phyloP scores from a whole-genome alignment of 352 stramenopile genomes.

The Achlya hypogyna region DNA sequence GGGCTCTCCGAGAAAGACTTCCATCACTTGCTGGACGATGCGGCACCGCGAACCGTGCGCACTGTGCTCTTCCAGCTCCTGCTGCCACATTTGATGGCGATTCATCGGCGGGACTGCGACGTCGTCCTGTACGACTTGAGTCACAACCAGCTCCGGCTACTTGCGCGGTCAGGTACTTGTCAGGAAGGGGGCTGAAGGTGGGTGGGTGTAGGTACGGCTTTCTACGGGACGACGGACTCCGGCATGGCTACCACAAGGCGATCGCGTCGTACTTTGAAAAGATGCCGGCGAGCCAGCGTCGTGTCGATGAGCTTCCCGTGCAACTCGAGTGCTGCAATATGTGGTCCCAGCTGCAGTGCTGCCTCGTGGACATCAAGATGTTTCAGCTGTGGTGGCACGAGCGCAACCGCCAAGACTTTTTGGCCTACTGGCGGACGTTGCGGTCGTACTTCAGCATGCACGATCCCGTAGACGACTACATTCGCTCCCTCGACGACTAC shows the following conservation, averaged over 20 bases:
- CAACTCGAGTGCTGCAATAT: slow-evolving; percentile 63
- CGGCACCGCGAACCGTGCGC: slow-evolving; percentile 31
- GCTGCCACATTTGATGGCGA: slow-evolving; percentile 60
- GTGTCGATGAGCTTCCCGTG: slow-evolving; percentile 71
- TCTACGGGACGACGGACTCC: slow-evolving; percentile 51
- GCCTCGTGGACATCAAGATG: slow-evolving; percentile 80
- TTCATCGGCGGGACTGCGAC: slow-evolving; percentile 46
- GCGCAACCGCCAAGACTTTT: slow-evolving; percentile 71
- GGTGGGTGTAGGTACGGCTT: slow-evolving; percentile 39
- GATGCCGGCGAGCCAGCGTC: slow-evolving; percentile 55
- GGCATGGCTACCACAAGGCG: slow-evolving; percentile 59
- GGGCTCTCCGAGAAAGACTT: slow-evolving; percentile 60
- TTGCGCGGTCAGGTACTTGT: slow-evolving; percentile 27
- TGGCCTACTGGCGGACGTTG: slow-evolving; percentile 69
- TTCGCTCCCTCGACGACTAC: slow-evolving; percentile 68
- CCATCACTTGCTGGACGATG: slow-evolving; percentile 40
- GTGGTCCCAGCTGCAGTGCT: slow-evolving; percentile 53
- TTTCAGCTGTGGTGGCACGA: slow-evolving; percentile 78
- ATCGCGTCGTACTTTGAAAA: slow-evolving; percentile 65
- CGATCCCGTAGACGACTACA: slow-evolving; percentile 72
- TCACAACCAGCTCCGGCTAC: slow-evolving; percentile 62
- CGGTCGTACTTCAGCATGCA: slow-evolving; percentile 50
- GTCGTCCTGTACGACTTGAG: slow-evolving; percentile 64
- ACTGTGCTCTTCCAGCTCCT: slow-evolving; percentile 42
- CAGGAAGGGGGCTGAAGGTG: neutral